These are phyloP conservation scores for Debaryomyces psychrophilus DNA, from an alignment of 1,139 yeast genomes.

Conservation along the genomic window DNA sequence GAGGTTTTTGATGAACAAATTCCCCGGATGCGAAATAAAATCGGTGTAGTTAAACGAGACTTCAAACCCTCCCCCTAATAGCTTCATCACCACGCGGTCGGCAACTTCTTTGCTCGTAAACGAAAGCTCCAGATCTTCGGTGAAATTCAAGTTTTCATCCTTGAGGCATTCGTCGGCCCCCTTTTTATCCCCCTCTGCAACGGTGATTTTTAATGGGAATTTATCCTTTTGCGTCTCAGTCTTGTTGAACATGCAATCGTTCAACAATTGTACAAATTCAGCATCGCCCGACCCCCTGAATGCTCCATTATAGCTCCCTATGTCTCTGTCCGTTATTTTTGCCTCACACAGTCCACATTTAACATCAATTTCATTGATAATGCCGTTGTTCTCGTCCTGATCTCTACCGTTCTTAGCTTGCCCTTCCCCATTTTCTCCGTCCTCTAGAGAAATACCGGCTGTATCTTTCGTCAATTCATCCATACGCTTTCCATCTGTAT, in stretches of 20 bases:
- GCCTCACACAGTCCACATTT: neutral
- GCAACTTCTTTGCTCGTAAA: constrained; percentile 10
- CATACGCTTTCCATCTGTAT: neutral
- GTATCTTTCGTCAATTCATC: neutral
- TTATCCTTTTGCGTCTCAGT: constrained; percentile 5
- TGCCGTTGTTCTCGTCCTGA: neutral
- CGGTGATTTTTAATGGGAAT: constrained; percentile 12
- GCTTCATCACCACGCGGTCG: constrained; percentile 12
- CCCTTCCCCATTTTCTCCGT: neutral
- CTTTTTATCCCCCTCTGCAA: constrained; percentile 3
- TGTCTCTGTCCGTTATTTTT: neutral
- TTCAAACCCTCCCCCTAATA: constrained; percentile 8
- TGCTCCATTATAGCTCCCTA: neutral
- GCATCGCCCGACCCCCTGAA: neutral
- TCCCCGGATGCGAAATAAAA: constrained; percentile 67
- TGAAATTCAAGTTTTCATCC: constrained; percentile 6
- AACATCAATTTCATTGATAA: neutral
- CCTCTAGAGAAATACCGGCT: neutral
- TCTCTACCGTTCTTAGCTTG: neutral
- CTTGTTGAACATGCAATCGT: constrained; percentile 10
- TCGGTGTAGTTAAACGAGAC: constrained; percentile 34
- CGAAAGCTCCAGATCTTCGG: constrained; percentile 7
- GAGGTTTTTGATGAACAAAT: constrained; percentile 58
- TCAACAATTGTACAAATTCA: constrained; percentile 7
- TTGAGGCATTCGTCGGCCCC: constrained; percentile 10